Evolutionary conservation across 2,329 filamentous ascomycete genomes (phyloP).

Genomic region (Colletotrichum sp.): DNA sequence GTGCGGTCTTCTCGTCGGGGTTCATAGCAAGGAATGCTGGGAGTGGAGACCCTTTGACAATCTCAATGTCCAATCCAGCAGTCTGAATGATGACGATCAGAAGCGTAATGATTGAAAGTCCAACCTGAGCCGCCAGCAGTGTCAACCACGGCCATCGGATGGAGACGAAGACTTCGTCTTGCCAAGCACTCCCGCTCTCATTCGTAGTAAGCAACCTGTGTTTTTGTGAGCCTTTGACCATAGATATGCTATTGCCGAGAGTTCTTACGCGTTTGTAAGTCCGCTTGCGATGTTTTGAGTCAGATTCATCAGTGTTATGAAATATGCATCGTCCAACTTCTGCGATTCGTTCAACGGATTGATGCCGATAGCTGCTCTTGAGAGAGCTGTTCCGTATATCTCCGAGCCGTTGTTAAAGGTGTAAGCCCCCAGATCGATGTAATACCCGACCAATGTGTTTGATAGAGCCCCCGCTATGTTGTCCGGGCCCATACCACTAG

Average conservation of each 20-base stretch:
- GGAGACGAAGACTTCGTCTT: not conserved
- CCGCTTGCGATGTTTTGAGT: constrained; percentile 7
- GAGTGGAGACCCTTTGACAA: constrained; percentile 8
- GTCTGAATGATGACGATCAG: not conserved
- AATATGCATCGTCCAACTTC: not conserved
- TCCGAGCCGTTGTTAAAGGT: not conserved
- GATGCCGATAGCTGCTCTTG: not conserved
- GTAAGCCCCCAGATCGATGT: not conserved
- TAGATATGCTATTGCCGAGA: not conserved
- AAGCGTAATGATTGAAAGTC: not conserved
- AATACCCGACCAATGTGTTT: not conserved
- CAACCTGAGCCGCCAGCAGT: not conserved
- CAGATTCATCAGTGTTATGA: not conserved
- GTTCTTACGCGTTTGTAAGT: constrained; percentile 5
- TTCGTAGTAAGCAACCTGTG: not conserved
- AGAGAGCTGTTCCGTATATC: constrained; percentile 2
- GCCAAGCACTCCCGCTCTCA: not conserved
- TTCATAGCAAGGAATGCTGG: not conserved
- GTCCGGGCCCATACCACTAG: not conserved
- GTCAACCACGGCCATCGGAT: constrained; percentile 12
- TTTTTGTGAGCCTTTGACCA: not conserved
- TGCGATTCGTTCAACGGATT: not conserved
- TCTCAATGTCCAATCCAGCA: not conserved
- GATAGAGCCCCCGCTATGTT: not conserved
- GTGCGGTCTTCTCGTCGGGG: not conserved